Evolutionary conservation across 768 basidiomycete genomes (phyloP).

Genomic region (Lactarius quietus): DNA sequence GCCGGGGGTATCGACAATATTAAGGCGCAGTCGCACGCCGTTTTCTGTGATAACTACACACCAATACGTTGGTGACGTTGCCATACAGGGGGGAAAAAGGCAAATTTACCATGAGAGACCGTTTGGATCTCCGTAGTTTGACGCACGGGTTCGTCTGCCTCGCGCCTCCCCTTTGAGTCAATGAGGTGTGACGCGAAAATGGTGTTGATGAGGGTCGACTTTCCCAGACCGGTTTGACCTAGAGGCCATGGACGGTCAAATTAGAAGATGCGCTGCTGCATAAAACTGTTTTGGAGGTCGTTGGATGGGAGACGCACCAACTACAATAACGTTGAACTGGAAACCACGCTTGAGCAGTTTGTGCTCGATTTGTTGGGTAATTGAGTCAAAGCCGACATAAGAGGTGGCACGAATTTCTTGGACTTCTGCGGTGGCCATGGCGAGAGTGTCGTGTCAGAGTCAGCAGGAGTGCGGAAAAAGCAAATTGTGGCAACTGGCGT

Average conservation of each 20-base stretch:
- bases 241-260: not conserved
- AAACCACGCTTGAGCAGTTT: constrained; percentile 98
- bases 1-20: constrained; percentile 98
- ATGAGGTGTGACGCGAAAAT: constrained; percentile 98
- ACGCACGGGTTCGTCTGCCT: constrained; percentile 82
- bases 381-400: constrained; percentile 97
- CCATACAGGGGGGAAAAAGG: not conserved
- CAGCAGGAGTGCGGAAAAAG: not conserved
- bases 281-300: not conserved
- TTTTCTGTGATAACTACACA: constrained; percentile 89
- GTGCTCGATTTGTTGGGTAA: constrained; percentile 97
- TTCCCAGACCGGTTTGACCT: constrained; percentile 98
- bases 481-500: constrained; percentile 1
- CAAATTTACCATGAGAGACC: constrained; percentile 80
- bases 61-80: constrained; percentile 3
- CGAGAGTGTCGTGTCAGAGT: constrained; percentile 5
- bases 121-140: constrained; percentile 98
- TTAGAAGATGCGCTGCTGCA: not conserved
- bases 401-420: constrained; percentile 87
- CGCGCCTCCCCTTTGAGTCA: constrained; percentile 92
- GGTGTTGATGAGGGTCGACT: constrained; percentile 98
- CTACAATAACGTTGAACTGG: constrained; percentile 98
- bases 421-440: constrained; percentile 25
- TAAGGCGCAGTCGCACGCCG: constrained; percentile 88
- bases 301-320: constrained; percentile 55